These are phyloP conservation scores for Rhizophagus clarus DNA, from an alignment of 192 early-diverging fungal genomes.

Conservation along the genomic window DNA sequence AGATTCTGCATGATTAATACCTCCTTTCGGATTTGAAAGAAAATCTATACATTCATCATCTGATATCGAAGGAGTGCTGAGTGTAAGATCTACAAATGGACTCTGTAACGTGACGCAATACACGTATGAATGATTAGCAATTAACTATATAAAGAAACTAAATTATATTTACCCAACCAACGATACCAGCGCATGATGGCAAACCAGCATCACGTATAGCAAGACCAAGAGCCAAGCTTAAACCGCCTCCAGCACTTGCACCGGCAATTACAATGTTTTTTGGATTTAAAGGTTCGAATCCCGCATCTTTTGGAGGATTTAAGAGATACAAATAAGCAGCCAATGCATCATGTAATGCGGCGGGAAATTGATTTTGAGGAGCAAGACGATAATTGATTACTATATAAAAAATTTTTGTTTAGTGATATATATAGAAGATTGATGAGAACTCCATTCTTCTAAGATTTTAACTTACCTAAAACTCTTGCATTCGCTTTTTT, in stretches of 20 bases:
- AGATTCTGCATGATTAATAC: constrained; percentile 34
- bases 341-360: no score
- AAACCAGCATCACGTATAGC: no score
- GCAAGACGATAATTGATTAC: constrained; percentile 47
- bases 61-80: constrained; percentile 48
- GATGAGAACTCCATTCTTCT: background rate
- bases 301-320: no score
- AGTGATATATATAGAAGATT: no score
- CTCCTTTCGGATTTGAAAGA: constrained; percentile 38
- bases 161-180: constrained; percentile 38
- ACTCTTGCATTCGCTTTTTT: constrained; percentile 28
- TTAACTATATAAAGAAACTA: background rate
- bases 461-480: constrained; percentile 37
- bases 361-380: no score
- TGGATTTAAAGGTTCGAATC: no score
- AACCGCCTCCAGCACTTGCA: constrained; percentile 66
- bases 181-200: background rate
- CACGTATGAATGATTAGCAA: background rate
- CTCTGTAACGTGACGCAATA: no score
- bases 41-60: constrained; percentile 39
- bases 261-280: constrained; percentile 64
- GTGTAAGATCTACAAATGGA: constrained; percentile 48
- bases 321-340: no score
- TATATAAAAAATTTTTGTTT: background rate
- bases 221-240: no score